These are phyloP conservation scores for Verticillium nonalfalfae DNA, from an alignment of 2,329 filamentous ascomycete genomes.

Conservation along the genomic window DNA sequence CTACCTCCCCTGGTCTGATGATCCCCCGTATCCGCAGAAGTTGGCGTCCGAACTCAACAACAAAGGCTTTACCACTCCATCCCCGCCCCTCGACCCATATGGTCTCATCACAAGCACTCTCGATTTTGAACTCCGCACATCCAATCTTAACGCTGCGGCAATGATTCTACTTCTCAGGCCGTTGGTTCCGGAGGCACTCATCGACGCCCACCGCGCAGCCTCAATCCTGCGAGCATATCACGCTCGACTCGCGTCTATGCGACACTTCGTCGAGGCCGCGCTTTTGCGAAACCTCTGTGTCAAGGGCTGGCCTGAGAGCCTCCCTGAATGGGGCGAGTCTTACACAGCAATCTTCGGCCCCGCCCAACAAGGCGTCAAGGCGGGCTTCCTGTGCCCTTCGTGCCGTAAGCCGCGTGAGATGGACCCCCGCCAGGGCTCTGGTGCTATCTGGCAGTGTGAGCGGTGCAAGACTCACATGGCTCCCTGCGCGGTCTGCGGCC, in stretches of 20 bases:
- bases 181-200: constrained; percentile 45
- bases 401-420: constrained; percentile 53
- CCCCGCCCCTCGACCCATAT: constrained; percentile 46
- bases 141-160: constrained; percentile 52
- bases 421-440: constrained; percentile 35
- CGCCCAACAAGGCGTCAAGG: constrained; percentile 48
- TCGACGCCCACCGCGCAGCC: constrained; percentile 48
- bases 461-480: constrained; percentile 46
- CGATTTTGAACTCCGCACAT: constrained; percentile 48
- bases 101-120: constrained; percentile 46
- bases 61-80: constrained; percentile 5
- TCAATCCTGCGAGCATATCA: constrained; percentile 56
- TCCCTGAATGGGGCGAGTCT: constrained; percentile 46
- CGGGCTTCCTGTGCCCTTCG: constrained; percentile 45
- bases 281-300: constrained; percentile 56
- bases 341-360: constrained; percentile 48
- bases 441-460: constrained; percentile 51
- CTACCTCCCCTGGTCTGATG: constrained; percentile 52
- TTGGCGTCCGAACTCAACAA: constrained; percentile 10
- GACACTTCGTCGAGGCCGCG: constrained; percentile 53
- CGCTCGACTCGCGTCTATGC: constrained; percentile 50
- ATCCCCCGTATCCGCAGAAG: constrained; percentile 48
- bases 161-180: constrained; percentile 55
- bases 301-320: constrained; percentile 45
- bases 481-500: constrained; percentile 53